Percentiles rank a stretch among this genome's conserved stretches.
phyloP scores from a whole-genome alignment of 768 basidiomycete species.

The Mycena haematopus region DNA sequence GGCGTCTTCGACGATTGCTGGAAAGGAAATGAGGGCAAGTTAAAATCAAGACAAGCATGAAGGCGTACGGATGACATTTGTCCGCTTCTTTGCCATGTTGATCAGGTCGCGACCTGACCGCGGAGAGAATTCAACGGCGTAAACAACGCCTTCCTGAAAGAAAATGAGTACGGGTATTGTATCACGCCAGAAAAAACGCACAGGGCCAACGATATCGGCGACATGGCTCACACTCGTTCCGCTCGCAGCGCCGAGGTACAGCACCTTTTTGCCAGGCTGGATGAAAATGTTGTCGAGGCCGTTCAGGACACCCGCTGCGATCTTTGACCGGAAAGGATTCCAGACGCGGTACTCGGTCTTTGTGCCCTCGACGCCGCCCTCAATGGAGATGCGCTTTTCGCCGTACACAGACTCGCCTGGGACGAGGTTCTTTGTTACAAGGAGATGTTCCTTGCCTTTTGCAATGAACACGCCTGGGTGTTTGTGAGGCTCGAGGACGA shows the following conservation, averaged over 20 bases:
- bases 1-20: constrained; percentile 97
- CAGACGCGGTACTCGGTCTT: constrained; percentile 98
- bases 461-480: constrained; percentile 97
- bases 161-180: constrained; percentile 6
- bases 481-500: constrained; percentile 93
- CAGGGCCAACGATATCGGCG: constrained; percentile 97
- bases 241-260: constrained; percentile 97
- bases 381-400: constrained; percentile 94
- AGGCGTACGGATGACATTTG: constrained; percentile 94
- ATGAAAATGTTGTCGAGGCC: constrained; percentile 95
- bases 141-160: constrained; percentile 88
- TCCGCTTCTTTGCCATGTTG: constrained; percentile 99
- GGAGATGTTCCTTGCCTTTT: constrained; percentile 94
- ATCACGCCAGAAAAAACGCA: constrained; percentile 44
- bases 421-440: constrained; percentile 97
- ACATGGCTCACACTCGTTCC: constrained; percentile 99
- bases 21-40: constrained; percentile 3
- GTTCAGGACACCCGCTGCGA: constrained; percentile 95
- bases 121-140: constrained; percentile 97
- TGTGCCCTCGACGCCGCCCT: constrained; percentile 73
- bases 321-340: constrained; percentile 98
- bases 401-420: constrained; percentile 99
- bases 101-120: constrained; percentile 97
- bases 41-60: neutral
- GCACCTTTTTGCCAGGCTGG: constrained; percentile 91